Percentiles rank a stretch among this genome's conserved stretches.
Conservation (phyloP, 2,329 filamentous ascomycete genomes). For the Cladosporium velox region DNA sequence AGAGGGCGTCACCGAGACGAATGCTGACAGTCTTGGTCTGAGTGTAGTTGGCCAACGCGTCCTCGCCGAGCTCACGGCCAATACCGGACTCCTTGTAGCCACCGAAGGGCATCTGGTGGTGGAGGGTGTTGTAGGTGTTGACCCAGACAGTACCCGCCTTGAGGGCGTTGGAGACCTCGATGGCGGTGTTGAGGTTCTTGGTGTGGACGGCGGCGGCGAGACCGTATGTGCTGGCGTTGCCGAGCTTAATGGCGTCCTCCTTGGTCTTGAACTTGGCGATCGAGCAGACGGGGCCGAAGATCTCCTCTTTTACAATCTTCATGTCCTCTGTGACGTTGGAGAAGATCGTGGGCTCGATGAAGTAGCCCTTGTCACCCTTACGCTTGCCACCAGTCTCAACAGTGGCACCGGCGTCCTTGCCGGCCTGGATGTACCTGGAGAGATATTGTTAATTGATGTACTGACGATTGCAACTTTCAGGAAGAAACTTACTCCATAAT, state of each 20-base stretch:
- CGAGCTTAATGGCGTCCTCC: constrained; percentile 42
- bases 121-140: constrained; percentile 46
- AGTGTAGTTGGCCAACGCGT: constrained; percentile 24
- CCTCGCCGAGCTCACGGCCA: constrained; percentile 38
- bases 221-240: constrained; percentile 46
- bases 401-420: constrained; percentile 25
- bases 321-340: constrained; percentile 49
- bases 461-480: background rate
- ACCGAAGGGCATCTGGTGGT: constrained; percentile 42
- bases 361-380: constrained; percentile 56
- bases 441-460: constrained; percentile 68
- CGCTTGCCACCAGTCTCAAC: constrained; percentile 64
- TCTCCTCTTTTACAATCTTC: constrained; percentile 39
- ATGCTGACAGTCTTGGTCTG: constrained; percentile 48
- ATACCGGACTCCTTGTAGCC: constrained; percentile 40
- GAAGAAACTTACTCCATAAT: constrained; percentile 58
- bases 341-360: constrained; percentile 23
- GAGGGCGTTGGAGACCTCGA: constrained; percentile 44
- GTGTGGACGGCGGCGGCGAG: constrained; percentile 47
- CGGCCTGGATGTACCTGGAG: constrained; percentile 65
- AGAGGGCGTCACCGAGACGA: constrained; percentile 52
- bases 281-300: constrained; percentile 48
- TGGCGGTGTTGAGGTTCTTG: constrained; percentile 42
- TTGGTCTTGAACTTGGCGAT: constrained; percentile 43
- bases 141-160: constrained; percentile 49